Conservation (phyloP, 2,329 filamentous ascomycete genomes). For the Aspergillus cejpii region DNA sequence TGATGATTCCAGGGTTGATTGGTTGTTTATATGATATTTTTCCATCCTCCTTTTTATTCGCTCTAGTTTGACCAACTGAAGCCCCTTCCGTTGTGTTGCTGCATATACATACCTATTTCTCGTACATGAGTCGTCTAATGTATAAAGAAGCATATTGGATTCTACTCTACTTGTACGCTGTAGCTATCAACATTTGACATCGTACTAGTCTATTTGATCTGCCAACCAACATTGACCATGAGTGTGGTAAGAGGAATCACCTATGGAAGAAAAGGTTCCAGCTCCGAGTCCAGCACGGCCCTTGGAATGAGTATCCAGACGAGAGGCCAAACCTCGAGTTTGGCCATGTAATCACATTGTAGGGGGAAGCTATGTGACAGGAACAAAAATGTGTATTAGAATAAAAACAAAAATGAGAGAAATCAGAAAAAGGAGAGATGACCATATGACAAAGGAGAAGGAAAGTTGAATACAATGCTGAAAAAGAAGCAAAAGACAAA, state of each 20-base stretch:
- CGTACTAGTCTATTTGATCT: not conserved
- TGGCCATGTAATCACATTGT: conserved; percentile 2
- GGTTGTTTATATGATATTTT: conserved; percentile 35
- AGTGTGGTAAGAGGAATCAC: not conserved
- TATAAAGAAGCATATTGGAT: too few species aligned
- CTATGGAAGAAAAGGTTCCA: not conserved
- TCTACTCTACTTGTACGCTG: too few species aligned
- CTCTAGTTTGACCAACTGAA: not conserved
- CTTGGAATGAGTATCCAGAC: conserved; percentile 1
- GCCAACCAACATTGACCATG: not conserved
- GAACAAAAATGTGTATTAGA: conserved; percentile 9
- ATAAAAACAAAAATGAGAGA: not conserved
- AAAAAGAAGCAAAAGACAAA: conserved; percentile 2
- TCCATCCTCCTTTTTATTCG: not conserved
- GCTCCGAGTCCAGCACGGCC: too few species aligned
- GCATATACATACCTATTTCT: not conserved
- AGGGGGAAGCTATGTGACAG: conserved; percentile 10
- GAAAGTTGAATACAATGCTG: conserved; percentile 1
- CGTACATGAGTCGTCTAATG: too few species aligned
- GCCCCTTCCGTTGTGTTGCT: not conserved
- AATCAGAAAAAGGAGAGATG: not conserved
- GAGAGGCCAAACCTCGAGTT: not conserved
- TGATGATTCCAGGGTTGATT: conserved; percentile 36
- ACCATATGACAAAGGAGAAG: conserved; percentile 1
- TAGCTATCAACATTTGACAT: too few species aligned